phyloP scores from a whole-genome alignment of 2,329 filamentous ascomycete genomes.

The Fusarium marasasianum region DNA sequence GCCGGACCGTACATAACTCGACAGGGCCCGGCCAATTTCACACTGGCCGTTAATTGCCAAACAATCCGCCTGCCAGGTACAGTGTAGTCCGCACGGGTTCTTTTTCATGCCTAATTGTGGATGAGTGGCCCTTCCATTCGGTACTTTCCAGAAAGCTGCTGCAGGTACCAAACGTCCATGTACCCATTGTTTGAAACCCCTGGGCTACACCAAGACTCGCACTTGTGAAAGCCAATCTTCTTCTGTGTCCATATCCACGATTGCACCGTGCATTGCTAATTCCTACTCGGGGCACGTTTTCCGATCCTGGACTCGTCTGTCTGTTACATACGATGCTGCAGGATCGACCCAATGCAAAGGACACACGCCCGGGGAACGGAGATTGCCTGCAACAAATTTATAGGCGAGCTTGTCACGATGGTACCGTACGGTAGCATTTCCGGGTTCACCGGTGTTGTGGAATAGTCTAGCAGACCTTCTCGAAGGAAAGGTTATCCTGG shows the following conservation, averaged over 20 bases:
- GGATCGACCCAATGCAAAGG: constrained; percentile 38
- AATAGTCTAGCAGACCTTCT: constrained; percentile 33
- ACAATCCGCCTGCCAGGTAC: constrained; percentile 13
- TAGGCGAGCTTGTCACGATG: constrained; percentile 12
- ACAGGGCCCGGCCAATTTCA: constrained; percentile 22
- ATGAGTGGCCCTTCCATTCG: constrained; percentile 29
- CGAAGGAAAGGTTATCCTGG: constrained; percentile 40
- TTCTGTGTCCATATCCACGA: background rate
- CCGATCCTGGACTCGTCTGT: constrained; percentile 23
- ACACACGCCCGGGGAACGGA: constrained; percentile 34
- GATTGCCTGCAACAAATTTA: constrained; percentile 27
- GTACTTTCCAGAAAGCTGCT: constrained; percentile 31
- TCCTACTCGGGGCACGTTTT: constrained; percentile 20
- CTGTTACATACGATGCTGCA: constrained; percentile 24
- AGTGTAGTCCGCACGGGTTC: background rate
- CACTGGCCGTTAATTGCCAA: constrained; percentile 25
- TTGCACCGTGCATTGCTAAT: constrained; percentile 3
- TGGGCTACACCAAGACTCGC: constrained; percentile 20
- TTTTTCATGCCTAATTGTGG: constrained; percentile 32
- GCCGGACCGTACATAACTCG: constrained; percentile 21
- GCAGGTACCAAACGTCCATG: constrained; percentile 35
- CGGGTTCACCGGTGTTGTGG: constrained; percentile 32
- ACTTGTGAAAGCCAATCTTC: constrained; percentile 5
- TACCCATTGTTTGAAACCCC: constrained; percentile 30
- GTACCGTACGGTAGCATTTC: constrained; percentile 30